Evolutionary conservation across 2,329 filamentous ascomycete species (phyloP).

Genomic region (Colletotrichum falcatum): DNA sequence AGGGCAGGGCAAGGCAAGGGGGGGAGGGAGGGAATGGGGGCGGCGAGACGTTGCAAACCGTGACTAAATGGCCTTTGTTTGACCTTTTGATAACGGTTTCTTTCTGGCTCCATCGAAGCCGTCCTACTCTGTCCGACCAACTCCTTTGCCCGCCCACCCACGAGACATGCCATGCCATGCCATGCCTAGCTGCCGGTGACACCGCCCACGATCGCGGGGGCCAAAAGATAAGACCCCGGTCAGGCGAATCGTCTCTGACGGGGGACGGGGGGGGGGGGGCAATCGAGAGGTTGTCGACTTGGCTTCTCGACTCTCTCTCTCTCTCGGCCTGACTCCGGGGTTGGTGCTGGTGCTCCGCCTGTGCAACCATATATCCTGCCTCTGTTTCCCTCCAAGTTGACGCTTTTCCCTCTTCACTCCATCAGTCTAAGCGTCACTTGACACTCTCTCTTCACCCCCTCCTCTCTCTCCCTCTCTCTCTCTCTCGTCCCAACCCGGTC

Average conservation of each 20-base stretch:
- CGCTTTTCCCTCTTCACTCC: background rate
- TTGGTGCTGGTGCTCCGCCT: slow-evolving; percentile 36
- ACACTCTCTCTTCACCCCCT: slow-evolving; percentile 9
- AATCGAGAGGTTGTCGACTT: background rate
- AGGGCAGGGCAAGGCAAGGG: background rate
- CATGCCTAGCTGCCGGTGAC: slow-evolving; percentile 29
- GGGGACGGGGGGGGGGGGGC: slow-evolving; percentile 12
- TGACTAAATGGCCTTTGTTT: background rate
- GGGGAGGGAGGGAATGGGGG: no score
- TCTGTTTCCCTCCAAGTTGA: slow-evolving; percentile 18
- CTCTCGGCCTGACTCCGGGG: slow-evolving; percentile 38
- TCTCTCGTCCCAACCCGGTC: slow-evolving; percentile 29
- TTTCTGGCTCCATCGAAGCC: background rate
- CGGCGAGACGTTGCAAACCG: background rate
- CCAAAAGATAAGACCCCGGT: slow-evolving; percentile 39
- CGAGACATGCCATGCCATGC: no score
- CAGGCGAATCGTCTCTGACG: slow-evolving; percentile 3
- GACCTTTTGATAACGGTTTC: background rate
- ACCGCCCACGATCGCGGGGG: slow-evolving; percentile 40
- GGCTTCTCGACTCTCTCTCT: slow-evolving; percentile 28
- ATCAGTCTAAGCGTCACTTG: slow-evolving; percentile 28
- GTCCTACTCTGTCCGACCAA: no score
- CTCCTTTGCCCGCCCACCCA: slow-evolving; percentile 15
- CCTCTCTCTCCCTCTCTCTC: slow-evolving; percentile 9
- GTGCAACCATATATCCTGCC: slow-evolving; percentile 40